Conservation (phyloP, 257 asterid species). For the Linderniella brevidens region DNA sequence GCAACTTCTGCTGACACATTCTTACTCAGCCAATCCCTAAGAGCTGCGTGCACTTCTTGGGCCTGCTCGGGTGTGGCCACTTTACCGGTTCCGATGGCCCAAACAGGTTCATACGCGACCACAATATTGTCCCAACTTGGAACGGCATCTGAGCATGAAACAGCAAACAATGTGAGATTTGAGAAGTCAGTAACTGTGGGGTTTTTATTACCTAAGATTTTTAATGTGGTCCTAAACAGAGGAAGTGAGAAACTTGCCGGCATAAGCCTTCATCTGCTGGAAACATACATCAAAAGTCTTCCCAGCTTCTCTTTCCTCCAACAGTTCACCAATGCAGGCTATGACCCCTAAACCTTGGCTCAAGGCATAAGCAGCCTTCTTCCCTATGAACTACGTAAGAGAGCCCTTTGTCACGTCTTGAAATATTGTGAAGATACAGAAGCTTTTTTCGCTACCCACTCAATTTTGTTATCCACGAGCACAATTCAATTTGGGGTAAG, state of each 20-base stretch:
- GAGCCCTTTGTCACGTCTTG: conserved; percentile 13
- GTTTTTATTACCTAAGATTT: not conserved
- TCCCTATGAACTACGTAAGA: conserved; percentile 68
- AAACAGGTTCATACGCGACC: conserved; percentile 92
- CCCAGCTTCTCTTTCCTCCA: conserved; percentile 91
- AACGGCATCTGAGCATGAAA: conserved; percentile 52
- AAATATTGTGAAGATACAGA: conserved; percentile 8
- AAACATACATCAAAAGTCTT: conserved; percentile 92
- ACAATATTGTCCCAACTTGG: conserved; percentile 87
- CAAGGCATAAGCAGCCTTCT: conserved; percentile 95
- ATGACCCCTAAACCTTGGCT: conserved; percentile 77
- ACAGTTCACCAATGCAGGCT: conserved; percentile 93
- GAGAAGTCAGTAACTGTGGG: conserved; percentile 2
- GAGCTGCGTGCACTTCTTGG: conserved; percentile 91
- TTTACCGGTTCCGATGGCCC: conserved; percentile 99
- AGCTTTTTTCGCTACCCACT: too few species aligned
- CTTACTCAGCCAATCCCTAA: conserved; percentile 89
- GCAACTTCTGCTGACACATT: conserved; percentile 83
- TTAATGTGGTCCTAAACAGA: not conserved
- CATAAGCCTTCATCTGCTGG: conserved; percentile 77
- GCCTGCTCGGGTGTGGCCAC: conserved; percentile 99
- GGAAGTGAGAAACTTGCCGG: conserved; percentile 27
- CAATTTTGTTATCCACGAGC: not conserved
- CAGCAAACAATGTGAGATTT: conserved; percentile 2
- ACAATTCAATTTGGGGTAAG: not conserved